Conservation (phyloP, 495 filamentous ascomycete species). For the Aspergillus cavernicola region DNA sequence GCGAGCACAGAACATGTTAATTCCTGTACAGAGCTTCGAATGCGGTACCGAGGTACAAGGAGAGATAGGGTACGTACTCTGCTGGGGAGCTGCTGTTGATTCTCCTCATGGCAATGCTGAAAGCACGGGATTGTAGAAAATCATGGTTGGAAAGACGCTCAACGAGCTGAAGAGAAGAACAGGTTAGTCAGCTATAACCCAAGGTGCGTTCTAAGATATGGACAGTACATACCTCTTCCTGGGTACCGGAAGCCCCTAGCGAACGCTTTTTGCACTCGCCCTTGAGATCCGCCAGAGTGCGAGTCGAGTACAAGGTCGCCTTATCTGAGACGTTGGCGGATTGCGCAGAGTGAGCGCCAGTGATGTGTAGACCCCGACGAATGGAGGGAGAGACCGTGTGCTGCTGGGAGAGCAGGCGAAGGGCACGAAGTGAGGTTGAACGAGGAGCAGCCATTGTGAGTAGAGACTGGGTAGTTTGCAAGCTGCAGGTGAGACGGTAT, state of each 20-base stretch:
- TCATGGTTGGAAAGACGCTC: conserved; percentile 53
- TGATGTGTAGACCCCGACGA: conserved; percentile 52
- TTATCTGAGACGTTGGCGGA: conserved; percentile 33
- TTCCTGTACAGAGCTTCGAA: no score
- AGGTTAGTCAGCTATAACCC: background rate
- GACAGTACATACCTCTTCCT: conserved; percentile 32
- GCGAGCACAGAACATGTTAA: conserved; percentile 20
- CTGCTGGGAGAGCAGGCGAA: conserved; percentile 46
- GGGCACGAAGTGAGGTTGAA: conserved; percentile 46
- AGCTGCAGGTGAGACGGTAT: background rate
- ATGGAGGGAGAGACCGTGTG: conserved; percentile 30
- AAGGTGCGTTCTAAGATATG: background rate
- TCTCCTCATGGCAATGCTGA: conserved; percentile 50
- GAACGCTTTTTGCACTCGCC: conserved; percentile 37
- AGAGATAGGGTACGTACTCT: conserved; percentile 32
- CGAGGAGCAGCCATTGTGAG: conserved; percentile 48
- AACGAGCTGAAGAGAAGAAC: conserved; percentile 42
- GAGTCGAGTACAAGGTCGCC: conserved; percentile 33
- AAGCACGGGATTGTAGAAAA: conserved; percentile 48
- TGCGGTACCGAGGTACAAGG: conserved; percentile 4
- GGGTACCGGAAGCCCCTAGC: conserved; percentile 30
- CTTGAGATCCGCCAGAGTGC: conserved; percentile 39
- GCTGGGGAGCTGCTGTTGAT: conserved; percentile 41
- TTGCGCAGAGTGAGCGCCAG: conserved; percentile 48
- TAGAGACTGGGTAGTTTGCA: conserved; percentile 1